phyloP scores from a whole-genome alignment of 352 stramenopile species.

The Aphanomyces euteiches region DNA sequence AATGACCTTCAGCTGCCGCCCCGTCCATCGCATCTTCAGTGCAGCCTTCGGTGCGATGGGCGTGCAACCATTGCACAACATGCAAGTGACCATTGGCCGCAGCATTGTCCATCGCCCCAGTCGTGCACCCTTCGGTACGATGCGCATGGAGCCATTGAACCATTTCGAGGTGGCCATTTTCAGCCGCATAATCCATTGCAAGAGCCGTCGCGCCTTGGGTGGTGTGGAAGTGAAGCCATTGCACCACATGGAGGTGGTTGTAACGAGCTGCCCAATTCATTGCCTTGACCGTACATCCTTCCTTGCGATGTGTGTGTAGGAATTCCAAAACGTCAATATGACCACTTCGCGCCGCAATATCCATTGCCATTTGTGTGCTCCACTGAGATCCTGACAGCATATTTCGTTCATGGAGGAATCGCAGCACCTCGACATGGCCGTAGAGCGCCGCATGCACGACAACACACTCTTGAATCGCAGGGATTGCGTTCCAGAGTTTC shows the following conservation, averaged over 20 bases:
- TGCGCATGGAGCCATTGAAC: slow-evolving; percentile 38
- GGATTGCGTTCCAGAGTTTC: slow-evolving; percentile 2
- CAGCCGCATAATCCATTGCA: slow-evolving; percentile 40
- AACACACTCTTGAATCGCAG: not conserved
- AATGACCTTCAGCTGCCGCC: slow-evolving; percentile 21
- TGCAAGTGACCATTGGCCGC: slow-evolving; percentile 35
- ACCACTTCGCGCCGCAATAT: slow-evolving; percentile 21
- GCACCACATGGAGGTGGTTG: slow-evolving; percentile 36
- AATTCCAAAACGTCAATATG: slow-evolving; percentile 22
- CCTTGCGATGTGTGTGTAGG: slow-evolving; percentile 14
- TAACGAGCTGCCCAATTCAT: slow-evolving; percentile 38
- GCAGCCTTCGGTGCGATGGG: slow-evolving; percentile 30
- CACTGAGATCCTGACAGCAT: not conserved
- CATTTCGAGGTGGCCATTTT: slow-evolving; percentile 36
- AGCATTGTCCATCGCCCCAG: slow-evolving; percentile 37
- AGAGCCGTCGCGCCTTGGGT: slow-evolving; percentile 37
- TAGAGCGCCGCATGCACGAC: slow-evolving; percentile 7
- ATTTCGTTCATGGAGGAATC: not conserved
- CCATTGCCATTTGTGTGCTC: slow-evolving; percentile 27
- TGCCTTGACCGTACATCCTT: slow-evolving; percentile 35
- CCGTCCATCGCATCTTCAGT: slow-evolving; percentile 22
- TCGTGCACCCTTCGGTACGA: slow-evolving; percentile 34
- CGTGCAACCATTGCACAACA: slow-evolving; percentile 31
- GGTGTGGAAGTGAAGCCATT: slow-evolving; percentile 37
- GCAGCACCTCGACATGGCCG: slow-evolving; percentile 5